phyloP scores from a whole-genome alignment of 176 grass and related monocot genomes.

The Tillandsia leiboldiana region DNA sequence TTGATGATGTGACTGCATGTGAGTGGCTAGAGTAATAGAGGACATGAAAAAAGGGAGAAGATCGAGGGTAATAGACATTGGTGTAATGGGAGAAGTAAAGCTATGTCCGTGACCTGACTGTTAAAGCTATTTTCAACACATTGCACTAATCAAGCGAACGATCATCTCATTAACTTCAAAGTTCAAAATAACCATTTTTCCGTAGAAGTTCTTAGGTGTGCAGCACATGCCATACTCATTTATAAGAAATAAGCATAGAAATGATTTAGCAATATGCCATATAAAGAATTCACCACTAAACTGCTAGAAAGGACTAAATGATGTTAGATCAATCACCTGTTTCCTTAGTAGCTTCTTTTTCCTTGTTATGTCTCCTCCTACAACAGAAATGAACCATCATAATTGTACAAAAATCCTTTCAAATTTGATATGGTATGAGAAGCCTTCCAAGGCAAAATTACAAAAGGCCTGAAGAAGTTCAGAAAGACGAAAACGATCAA shows the following conservation, averaged over 20 bases:
- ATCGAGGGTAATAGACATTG: no score
- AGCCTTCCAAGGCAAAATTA: not conserved
- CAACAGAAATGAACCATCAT: constrained; percentile 26
- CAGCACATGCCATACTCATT: no score
- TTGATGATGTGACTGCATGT: no score
- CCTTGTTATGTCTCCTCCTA: constrained; percentile 91
- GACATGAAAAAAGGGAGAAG: no score
- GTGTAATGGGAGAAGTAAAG: no score
- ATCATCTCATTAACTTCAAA: no score
- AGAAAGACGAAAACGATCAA: not conserved
- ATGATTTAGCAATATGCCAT: not conserved
- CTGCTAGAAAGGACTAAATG: not conserved
- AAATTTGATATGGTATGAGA: constrained; percentile 2
- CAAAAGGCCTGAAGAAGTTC: not conserved
- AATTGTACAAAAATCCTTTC: constrained; percentile 4
- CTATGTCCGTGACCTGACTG: no score
- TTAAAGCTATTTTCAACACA: no score
- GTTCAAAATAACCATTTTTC: no score
- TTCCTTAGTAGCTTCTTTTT: constrained; percentile 97
- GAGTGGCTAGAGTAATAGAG: no score
- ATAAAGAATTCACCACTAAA: not conserved
- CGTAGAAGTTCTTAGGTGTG: no score
- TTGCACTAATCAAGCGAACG: no score
- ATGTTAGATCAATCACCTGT: constrained; percentile 45
- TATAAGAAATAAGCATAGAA: not conserved